Evolutionary conservation across 495 filamentous ascomycete species (phyloP).

Genomic region (Penicillium arizonense): DNA sequence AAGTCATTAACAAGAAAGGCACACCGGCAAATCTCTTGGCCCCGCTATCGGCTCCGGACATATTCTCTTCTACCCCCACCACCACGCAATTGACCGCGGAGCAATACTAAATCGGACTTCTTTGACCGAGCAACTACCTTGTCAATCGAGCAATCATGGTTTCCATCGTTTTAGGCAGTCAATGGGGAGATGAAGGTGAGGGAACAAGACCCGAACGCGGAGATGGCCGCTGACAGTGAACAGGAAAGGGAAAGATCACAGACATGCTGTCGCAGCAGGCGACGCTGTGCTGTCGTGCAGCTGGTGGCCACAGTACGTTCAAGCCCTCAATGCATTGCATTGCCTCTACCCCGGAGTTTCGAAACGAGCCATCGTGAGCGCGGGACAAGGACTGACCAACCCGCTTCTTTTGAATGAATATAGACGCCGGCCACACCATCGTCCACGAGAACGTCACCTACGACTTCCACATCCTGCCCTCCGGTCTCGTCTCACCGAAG

Average conservation of each 20-base stretch:
- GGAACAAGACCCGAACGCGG: neutral
- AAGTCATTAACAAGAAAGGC: neutral
- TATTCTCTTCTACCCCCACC: conserved; percentile 7
- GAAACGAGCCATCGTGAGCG: conserved; percentile 8
- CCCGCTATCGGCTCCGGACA: conserved; percentile 9
- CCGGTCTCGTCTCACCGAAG: conserved; percentile 71
- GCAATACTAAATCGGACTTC: conserved; percentile 3
- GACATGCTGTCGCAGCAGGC: conserved; percentile 61
- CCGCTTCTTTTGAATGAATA: neutral
- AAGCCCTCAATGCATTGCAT: neutral
- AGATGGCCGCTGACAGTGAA: conserved; percentile 7
- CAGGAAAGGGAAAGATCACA: conserved; percentile 69
- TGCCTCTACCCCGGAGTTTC: neutral
- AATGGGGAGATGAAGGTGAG: conserved; percentile 69
- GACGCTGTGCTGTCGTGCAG: conserved; percentile 59
- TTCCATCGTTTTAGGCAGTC: conserved; percentile 60
- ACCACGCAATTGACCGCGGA: conserved; percentile 9
- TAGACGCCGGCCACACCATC: conserved; percentile 57
- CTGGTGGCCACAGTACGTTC: conserved; percentile 64
- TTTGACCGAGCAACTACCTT: neutral
- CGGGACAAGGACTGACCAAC: conserved; percentile 8
- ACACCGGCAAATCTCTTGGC: conserved; percentile 10
- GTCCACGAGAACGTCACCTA: conserved; percentile 60
- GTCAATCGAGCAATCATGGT: conserved; percentile 41
- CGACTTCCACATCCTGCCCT: conserved; percentile 72